Evolutionary conservation across 805 yeast species (phyloP), one percentile per base, ranked within the genome.

Genomic region (Candida tibetensis): DNA sequence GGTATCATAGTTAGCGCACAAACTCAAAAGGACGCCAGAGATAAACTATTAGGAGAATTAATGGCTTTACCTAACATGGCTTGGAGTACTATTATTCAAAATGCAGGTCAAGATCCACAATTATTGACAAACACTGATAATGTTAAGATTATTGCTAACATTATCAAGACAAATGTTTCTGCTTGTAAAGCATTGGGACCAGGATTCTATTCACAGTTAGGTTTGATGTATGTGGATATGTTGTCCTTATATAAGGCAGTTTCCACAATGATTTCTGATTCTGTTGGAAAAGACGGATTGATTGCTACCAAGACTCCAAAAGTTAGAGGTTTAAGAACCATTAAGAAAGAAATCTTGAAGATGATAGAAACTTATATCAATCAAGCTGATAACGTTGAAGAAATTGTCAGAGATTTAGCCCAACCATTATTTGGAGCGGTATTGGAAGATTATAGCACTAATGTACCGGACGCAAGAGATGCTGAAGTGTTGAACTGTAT

Each of bases 401-500:
- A 87, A 51, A 82, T 91, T 36, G 96, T 86, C 17, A 74, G 81
- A 34, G 88, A 84, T 46, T 74, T 93, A 48, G 81, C 89, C 3
- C 86, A 85, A 46, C 95, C 95, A 21, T 69, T 93, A 55, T 77
- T 93, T 45, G 74, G 74, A 31, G 87, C 97, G 0, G 90, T 88
- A 12, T 74, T 93, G 46, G 95, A 85, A 44, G 99, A 93, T 61
- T 93, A 93, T 66, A 79, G 78, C 53, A 69, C 79, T 13, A 86
- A 86, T 55, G 95, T 89, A 23, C 95, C 98, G 3, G 95, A 89
- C 67, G 96, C 97, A 7, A 82, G 98, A 58, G 99, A 93, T 66
- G 96, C 96, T 5, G 99, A 93, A 66, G 99, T 93, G 4, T 74
- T 93, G 61, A 87, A 85, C 64, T 90, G 98, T 74, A 82, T 93